Conservation (phyloP, 2,329 filamentous ascomycete genomes). For the Fusarium torulosum region DNA sequence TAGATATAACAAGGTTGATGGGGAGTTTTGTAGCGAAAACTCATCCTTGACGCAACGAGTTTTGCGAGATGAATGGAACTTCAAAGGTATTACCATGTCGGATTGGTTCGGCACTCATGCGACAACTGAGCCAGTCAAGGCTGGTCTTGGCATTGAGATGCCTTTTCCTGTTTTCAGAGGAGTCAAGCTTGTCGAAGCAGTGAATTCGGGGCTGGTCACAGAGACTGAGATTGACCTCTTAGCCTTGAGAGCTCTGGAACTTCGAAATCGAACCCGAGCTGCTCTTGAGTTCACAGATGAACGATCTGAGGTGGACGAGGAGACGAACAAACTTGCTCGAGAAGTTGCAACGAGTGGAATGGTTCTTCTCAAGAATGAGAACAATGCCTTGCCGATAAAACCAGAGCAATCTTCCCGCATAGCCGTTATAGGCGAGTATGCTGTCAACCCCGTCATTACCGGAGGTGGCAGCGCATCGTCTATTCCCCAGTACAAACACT, state of each 20-base stretch:
- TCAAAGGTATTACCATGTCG: conserved; percentile 33
- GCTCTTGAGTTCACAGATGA: conserved; percentile 12
- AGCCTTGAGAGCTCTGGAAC: conserved; percentile 4
- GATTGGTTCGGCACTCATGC: conserved; percentile 41
- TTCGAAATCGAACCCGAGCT: conserved; percentile 18
- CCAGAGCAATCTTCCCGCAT: not conserved
- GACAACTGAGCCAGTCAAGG: conserved; percentile 8
- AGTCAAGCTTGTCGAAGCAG: conserved; percentile 12
- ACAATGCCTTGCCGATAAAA: conserved; percentile 11
- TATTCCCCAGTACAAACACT: conserved; percentile 30
- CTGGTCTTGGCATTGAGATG: conserved; percentile 37
- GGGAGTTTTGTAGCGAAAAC: conserved; percentile 20
- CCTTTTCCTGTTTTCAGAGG: conserved; percentile 33
- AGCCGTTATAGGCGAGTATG: conserved; percentile 31
- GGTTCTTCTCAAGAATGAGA: conserved; percentile 33
- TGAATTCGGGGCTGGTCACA: not conserved
- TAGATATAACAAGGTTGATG: conserved; percentile 40
- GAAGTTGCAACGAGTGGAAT: conserved; percentile 21
- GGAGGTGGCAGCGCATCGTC: conserved; percentile 35
- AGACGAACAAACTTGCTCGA: conserved; percentile 27
- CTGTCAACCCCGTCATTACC: conserved; percentile 17
- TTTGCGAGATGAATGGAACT: conserved; percentile 30
- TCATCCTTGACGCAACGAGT: not conserved
- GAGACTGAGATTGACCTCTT: conserved; percentile 13
- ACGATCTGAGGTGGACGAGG: conserved; percentile 19